Evolutionary conservation across 805 yeast species (phyloP).

Genomic region (Cyberlindnera nakhonratchasimensis): DNA sequence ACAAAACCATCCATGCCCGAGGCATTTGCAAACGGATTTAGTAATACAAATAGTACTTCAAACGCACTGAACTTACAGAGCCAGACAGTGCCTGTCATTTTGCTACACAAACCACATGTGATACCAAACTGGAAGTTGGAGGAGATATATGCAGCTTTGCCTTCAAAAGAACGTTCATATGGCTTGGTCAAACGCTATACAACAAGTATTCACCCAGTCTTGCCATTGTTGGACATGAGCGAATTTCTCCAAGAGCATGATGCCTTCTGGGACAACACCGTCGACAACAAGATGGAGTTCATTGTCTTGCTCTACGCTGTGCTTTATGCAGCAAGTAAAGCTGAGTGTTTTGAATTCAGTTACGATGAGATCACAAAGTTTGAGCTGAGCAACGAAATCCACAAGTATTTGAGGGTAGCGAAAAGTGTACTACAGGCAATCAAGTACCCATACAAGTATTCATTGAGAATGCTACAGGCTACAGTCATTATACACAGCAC

Average conservation of each 20-base stretch:
- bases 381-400: slow-evolving; percentile 41
- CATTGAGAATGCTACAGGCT: slow-evolving; percentile 40
- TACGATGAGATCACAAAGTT: slow-evolving; percentile 33
- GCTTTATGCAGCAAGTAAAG: slow-evolving; percentile 54
- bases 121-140: slow-evolving; percentile 26
- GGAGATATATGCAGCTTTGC: slow-evolving; percentile 42
- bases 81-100: slow-evolving; percentile 25
- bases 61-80: slow-evolving; percentile 23
- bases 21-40: slow-evolving; percentile 13
- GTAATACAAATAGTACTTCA: slow-evolving; percentile 9
- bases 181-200: slow-evolving; percentile 46
- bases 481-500: slow-evolving; percentile 50
- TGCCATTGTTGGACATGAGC: slow-evolving; percentile 48
- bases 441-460: slow-evolving; percentile 46
- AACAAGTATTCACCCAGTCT: slow-evolving; percentile 51
- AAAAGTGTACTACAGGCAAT: slow-evolving; percentile 47
- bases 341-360: slow-evolving; percentile 56
- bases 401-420: slow-evolving; percentile 46
- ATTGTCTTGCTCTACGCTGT: slow-evolving; percentile 50
- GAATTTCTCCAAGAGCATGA: slow-evolving; percentile 46
- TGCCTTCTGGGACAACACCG: slow-evolving; percentile 41
- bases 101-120: slow-evolving; percentile 25
- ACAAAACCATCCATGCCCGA: slow-evolving; percentile 17
- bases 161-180: slow-evolving; percentile 43
- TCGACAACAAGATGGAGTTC: slow-evolving; percentile 39